Base-by-base conservation (phyloP, 352 stramenopile species). In the Blastocystis sp. region DNA sequence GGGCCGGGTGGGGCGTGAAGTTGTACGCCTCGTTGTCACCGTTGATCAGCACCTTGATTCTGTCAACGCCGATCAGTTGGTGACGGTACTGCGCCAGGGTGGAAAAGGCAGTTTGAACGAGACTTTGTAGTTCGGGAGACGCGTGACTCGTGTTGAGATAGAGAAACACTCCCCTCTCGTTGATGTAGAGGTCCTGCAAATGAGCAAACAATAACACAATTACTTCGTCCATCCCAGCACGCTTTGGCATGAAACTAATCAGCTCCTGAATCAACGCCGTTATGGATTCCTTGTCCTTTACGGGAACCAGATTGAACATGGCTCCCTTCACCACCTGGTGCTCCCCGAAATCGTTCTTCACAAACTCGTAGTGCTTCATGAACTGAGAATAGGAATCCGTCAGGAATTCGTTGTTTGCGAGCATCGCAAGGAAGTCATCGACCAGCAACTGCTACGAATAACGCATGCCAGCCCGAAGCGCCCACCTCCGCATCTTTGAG, bases 21-120 rank as follows among this genome's bases (percentile, higher is more conserved):
- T 28, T 41, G 61, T 84, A 84, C 38, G 74, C n/a, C 74, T 84
- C 74, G 41, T 62, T 67, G 61, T 84, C 56, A 19, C 3, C 23
- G 61, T 66, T 41, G 61, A 84, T 84, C n/a, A 67, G 34, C 19
- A 40, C 21, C 21, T 56, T 28, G 19, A 84, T 56, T 9, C 21
- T 84, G 1, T 34, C 19, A 2, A 84, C 52, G 23, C 56, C 43
- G 56, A 84, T 34, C 14, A n/a, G 56, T 28, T 84, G 74, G 19
- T 45, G n/a, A 28, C 14, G n/a, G 41, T 67, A 69, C 2, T 67
- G 34, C 10, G 21, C n/a, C 53, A 84, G 56, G 17, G 21, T 11
- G 4, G 40, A 14, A 45, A 43, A 45, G 10, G 23, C 64, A 11
- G 40, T 9, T 0, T 34, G 10, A 5, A 74, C 40, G 64, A 52